These are phyloP conservation scores for Calonectria fujianensis DNA, from an alignment of 2,329 filamentous ascomycete species.

Conservation along the genomic window DNA sequence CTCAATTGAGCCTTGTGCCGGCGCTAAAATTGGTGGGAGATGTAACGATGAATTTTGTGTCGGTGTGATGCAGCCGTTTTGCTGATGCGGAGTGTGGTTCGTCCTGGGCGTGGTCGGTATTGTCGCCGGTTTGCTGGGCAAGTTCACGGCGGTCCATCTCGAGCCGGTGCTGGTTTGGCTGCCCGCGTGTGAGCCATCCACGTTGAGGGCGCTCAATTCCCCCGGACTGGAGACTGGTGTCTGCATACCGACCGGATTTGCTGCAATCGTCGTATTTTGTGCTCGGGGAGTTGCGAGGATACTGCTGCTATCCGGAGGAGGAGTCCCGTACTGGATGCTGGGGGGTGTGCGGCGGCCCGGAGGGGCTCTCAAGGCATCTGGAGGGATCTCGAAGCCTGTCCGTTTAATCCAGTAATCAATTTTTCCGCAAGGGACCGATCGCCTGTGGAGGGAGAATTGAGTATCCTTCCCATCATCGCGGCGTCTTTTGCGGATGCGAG, in stretches of 20 bases:
- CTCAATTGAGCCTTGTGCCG: not conserved
- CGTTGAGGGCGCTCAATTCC: not conserved
- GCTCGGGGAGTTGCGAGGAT: not conserved
- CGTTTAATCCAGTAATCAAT: conserved; percentile 9
- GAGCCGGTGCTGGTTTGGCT: not conserved
- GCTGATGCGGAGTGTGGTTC: not conserved
- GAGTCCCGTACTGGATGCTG: not conserved
- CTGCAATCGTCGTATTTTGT: not conserved
- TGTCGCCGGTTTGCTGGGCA: not conserved
- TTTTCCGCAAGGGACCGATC: not conserved
- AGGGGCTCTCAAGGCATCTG: not conserved
- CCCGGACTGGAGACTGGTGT: not conserved
- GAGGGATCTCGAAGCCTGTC: not conserved
- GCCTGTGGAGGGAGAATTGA: not conserved
- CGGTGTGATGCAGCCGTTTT: not conserved
- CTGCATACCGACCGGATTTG: not conserved
- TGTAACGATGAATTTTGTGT: not conserved
- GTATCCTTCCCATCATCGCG: conserved; percentile 4
- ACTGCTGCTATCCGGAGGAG: not conserved
- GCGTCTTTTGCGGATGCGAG: conserved; percentile 19
- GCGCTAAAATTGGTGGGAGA: conserved; percentile 6
- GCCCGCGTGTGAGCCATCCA: not conserved
- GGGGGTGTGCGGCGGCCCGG: conserved; percentile 1
- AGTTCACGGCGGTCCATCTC: not conserved
- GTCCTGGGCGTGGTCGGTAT: not conserved